phyloP scores from a whole-genome alignment of 768 basidiomycete genomes.

The Tricholoma matsutake region DNA sequence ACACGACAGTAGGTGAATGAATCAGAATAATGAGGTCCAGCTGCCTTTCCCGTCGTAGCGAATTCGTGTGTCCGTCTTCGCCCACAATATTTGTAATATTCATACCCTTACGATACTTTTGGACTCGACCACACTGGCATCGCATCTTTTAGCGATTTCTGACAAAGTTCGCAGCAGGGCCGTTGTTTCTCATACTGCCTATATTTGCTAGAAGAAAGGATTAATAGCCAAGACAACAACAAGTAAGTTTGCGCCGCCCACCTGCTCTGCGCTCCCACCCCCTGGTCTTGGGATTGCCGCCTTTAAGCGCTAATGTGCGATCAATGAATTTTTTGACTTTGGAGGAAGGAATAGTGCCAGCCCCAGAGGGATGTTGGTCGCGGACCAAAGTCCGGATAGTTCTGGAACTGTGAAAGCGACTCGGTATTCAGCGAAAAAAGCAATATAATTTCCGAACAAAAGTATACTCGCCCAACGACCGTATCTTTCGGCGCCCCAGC shows the following conservation, averaged over 20 bases:
- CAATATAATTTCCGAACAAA: conserved; percentile 1
- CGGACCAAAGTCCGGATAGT: conserved; percentile 45
- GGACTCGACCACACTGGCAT: not conserved
- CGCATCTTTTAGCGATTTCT: conserved; percentile 23
- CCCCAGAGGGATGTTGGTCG: conserved; percentile 28
- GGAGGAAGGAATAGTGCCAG: conserved; percentile 45
- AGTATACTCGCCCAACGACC: conserved; percentile 47
- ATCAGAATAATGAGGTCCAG: no score
- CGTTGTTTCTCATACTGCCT: conserved; percentile 50
- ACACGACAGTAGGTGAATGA: no score
- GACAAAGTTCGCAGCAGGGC: conserved; percentile 55
- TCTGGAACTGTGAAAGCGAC: conserved; percentile 39
- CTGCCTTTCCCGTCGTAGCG: not conserved
- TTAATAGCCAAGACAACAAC: not conserved
- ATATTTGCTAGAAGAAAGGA: conserved; percentile 42
- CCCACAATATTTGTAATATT: not conserved
- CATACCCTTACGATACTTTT: not conserved
- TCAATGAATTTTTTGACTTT: conserved; percentile 52
- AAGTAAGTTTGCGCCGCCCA: conserved; percentile 22
- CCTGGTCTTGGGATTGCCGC: conserved; percentile 33
- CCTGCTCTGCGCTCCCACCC: conserved; percentile 63
- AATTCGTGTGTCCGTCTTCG: not conserved
- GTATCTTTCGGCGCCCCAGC: conserved; percentile 42
- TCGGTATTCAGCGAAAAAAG: not conserved
- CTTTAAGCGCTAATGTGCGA: conserved; percentile 47